Base-by-base conservation (phyloP, 192 early-diverging fungal genomes). In the Allomyces arbusculus region DNA sequence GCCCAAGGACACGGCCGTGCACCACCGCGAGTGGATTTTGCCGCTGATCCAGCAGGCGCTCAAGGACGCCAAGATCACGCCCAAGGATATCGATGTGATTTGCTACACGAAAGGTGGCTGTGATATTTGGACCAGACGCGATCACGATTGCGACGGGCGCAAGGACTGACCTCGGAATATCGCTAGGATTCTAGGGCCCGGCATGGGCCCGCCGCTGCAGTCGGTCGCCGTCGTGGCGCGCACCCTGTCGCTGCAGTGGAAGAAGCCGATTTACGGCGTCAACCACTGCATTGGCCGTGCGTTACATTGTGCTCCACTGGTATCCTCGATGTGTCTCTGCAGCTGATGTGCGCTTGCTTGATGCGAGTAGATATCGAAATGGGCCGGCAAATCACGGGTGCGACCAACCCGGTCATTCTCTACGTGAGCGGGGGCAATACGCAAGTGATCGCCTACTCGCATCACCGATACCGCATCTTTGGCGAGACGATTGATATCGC, bases 351-450 rank as follows among this genome's bases (percentile, higher is more conserved):
- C 12, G 22, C 5, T 16, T 11, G 62, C 12, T 0, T 22, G 23
- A 24, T 16, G 22, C 12, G 23, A 63, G 4, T 14, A 45, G 84
- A 98, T 73, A 95, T 99, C 68, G 95, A 99, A 76, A 99, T 99
- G 95, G 95, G 95, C 4, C 78, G 95, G 25, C 85, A 92, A 71
- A 92, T 99, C 61, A 99, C 95, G 22, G 89, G 87, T 22, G 95
- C 95, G 0, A 63, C 85, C 14, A 91, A 99, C 69, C 95, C 95
- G 1, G 87, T 99, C 3, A 91, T 99, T 20, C 78, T 99, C 0
- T 99, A 99, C 71, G 95, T 99, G 20, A 90, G 88, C 69, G 95
- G 95, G 23, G 95, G 95, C 25, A 99, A 99, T 73, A 99, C 95
- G 0, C 95, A 99, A 75, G 94, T 99, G 9, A 97, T 99, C 78